Conservation (phyloP, 805 yeast genomes). For the Pichia nakasei region DNA sequence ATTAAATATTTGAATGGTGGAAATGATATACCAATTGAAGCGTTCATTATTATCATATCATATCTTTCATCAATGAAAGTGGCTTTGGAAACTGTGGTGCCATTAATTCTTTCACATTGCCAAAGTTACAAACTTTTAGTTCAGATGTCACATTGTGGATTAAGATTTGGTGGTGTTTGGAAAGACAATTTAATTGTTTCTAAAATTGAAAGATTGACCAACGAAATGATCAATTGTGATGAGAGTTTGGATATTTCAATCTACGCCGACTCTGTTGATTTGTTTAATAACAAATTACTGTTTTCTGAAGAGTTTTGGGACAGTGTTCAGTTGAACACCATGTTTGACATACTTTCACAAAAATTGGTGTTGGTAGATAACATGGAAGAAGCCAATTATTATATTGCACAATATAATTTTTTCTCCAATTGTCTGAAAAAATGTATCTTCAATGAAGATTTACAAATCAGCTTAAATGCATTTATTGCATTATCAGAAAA, state of each 20-base stretch:
- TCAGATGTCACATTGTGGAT: constrained; percentile 11
- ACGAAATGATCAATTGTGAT: constrained; percentile 16
- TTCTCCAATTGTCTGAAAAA: constrained; percentile 18
- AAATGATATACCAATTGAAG: constrained; percentile 12
- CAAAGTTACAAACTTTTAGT: constrained; percentile 13
- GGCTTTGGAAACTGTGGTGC: constrained; percentile 8
- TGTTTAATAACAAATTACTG: constrained; percentile 15
- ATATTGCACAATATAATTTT: constrained; percentile 19
- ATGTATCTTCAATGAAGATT: constrained; percentile 19
- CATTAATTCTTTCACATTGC: constrained; percentile 13
- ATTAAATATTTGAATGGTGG: constrained; percentile 8
- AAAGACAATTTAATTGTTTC: constrained; percentile 15
- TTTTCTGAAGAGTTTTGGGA: constrained; percentile 24
- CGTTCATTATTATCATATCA: constrained; percentile 13
- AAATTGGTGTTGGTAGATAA: constrained; percentile 12
- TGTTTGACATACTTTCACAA: constrained; percentile 13
- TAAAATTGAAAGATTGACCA: constrained; percentile 20
- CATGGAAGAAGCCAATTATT: constrained; percentile 15
- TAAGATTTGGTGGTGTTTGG: constrained; percentile 15
- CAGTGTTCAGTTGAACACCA: constrained; percentile 14
- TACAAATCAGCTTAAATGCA: constrained; percentile 13
- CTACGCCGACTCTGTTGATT: constrained; percentile 16
- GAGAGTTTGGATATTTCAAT: constrained; percentile 4
- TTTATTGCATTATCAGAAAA: constrained; percentile 16
- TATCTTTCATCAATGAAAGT: constrained; percentile 7